Evolutionary conservation across 2,329 filamentous ascomycete species (phyloP).

Genomic region (Verticillium alfalfae): DNA sequence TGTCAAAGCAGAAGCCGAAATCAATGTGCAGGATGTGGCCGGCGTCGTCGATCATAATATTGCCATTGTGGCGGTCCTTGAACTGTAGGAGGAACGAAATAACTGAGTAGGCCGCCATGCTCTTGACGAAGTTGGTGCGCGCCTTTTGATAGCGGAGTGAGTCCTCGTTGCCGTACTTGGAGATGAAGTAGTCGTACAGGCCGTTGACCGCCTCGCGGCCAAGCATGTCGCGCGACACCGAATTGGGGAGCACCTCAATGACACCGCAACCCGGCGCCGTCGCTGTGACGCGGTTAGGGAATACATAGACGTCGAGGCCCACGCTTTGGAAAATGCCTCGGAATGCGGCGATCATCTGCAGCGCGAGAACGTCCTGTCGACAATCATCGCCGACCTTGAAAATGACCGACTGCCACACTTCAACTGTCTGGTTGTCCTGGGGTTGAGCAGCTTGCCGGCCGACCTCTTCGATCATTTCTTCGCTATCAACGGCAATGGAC

Average conservation of each 20-base stretch:
- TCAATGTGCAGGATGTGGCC: slow-evolving; percentile 98
- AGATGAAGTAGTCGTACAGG: slow-evolving; percentile 96
- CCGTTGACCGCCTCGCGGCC: slow-evolving; percentile 97
- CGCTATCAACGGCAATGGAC: slow-evolving; percentile 32
- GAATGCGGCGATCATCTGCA: slow-evolving; percentile 98
- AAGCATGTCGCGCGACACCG: slow-evolving; percentile 97
- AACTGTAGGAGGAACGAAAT: slow-evolving; percentile 97
- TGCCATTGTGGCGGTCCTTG: slow-evolving; percentile 98
- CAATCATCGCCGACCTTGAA: slow-evolving; percentile 99
- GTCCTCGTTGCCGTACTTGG: slow-evolving; percentile 95
- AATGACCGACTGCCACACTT: slow-evolving; percentile 98
- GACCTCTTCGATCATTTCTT: slow-evolving; percentile 43
- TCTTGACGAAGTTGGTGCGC: slow-evolving; percentile 96
- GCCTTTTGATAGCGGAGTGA: slow-evolving; percentile 92
- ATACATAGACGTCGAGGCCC: slow-evolving; percentile 93
- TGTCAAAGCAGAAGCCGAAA: slow-evolving; percentile 99
- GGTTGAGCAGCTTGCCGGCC: slow-evolving; percentile 26
- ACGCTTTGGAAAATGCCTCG: slow-evolving; percentile 94
- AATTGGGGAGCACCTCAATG: slow-evolving; percentile 96
- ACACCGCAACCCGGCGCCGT: slow-evolving; percentile 96
- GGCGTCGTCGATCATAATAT: slow-evolving; percentile 98
- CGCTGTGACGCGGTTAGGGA: slow-evolving; percentile 93
- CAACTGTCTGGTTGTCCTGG: slow-evolving; percentile 56
- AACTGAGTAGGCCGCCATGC: slow-evolving; percentile 96
- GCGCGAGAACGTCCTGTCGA: slow-evolving; percentile 88